Evolutionary conservation across 2,329 filamentous ascomycete genomes (phyloP), one percentile per base, ranked within the genome.

Genomic region (Alternaria sp.): DNA sequence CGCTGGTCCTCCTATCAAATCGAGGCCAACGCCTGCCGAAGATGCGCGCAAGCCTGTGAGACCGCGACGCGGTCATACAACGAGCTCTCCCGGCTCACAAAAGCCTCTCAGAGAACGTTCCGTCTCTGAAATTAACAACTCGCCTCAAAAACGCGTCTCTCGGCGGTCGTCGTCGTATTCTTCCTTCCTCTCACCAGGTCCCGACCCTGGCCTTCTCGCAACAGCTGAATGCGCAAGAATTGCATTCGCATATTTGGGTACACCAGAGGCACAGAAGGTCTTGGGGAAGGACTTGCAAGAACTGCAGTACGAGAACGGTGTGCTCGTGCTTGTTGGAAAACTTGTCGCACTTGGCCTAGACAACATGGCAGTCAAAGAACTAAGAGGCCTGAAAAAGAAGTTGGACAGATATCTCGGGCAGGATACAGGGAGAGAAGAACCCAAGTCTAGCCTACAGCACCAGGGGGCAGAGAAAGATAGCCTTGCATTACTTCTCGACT

Each of bases 241-340:
- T 28, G 89, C 88, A 2, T 91, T 93, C 69, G 79, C 83, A 6
- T 87, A 86, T 49, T 79, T 93, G 37, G 82, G 88, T 49, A 81
- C 83, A 28, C 69, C 87, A 24, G 85, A 90, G 50, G 80, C 77
- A 29, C 73, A 74, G 21, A 80, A 83, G 26, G 78, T 83, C 1
- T 78, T 84, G 5, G 81, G 83, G 8, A 78, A 86, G 9, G 78
- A 83, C 9, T 79, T 88, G n/a, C 83, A 86, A 1, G 83, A 85
- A 42, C 78, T 90, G 37, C 90, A 93, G 70, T 76, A 93, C 4
- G 91, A 93, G 72, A 87, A 82, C 58, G 91, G 90, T 53, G 90
- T 91, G 82, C 85, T 89, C 14, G 86, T 88, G 0, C 82, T 93
- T 52, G 77, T 89, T 37, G 85, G 85, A 37, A 91, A 88, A 71